A percentile compares a stretch with the other conserved stretches of the same genome.
Evolutionary conservation across 2,329 filamentous ascomycete species (phyloP).

Genomic region (Diaporthe sp.): DNA sequence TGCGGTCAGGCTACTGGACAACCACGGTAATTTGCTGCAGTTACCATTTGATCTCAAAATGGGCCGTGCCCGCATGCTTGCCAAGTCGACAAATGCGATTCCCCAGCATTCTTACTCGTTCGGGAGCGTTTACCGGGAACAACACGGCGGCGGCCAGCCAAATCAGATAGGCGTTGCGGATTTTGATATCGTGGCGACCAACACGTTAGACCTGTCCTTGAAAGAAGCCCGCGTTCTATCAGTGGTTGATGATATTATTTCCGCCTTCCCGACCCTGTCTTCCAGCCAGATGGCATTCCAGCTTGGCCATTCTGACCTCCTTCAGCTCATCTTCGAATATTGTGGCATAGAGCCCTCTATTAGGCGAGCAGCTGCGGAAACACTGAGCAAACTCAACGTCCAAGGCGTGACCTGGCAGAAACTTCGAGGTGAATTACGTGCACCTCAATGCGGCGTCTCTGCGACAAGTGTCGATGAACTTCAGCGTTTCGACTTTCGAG

Average conservation of each 20-base stretch:
- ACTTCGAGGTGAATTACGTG: conserved; percentile 84
- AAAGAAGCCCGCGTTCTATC: conserved; percentile 97
- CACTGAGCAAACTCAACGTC: conserved; percentile 89
- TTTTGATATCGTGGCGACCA: conserved; percentile 93
- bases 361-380: conserved; percentile 81
- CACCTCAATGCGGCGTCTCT: conserved; percentile 84
- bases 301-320: conserved; percentile 87
- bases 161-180: conserved; percentile 89
- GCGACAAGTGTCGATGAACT: conserved; percentile 93
- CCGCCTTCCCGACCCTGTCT: conserved; percentile 81
- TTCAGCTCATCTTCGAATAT: conserved; percentile 90
- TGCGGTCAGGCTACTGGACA: conserved; percentile 84
- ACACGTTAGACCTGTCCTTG: conserved; percentile 84
- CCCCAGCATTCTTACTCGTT: conserved; percentile 88
- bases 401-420: conserved; percentile 85
- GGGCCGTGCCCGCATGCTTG: conserved; percentile 87
- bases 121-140: conserved; percentile 87
- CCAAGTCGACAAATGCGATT: conserved; percentile 74
- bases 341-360: conserved; percentile 82
- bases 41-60: conserved; percentile 95
- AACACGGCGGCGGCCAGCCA: conserved; percentile 83
- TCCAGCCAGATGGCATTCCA: conserved; percentile 87
- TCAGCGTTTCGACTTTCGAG: conserved; percentile 89
- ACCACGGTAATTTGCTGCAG: conserved; percentile 88
- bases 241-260: conserved; percentile 90